phyloP scores from a whole-genome alignment of 345 rosid genomes.

The Eucalyptus microcorys region DNA sequence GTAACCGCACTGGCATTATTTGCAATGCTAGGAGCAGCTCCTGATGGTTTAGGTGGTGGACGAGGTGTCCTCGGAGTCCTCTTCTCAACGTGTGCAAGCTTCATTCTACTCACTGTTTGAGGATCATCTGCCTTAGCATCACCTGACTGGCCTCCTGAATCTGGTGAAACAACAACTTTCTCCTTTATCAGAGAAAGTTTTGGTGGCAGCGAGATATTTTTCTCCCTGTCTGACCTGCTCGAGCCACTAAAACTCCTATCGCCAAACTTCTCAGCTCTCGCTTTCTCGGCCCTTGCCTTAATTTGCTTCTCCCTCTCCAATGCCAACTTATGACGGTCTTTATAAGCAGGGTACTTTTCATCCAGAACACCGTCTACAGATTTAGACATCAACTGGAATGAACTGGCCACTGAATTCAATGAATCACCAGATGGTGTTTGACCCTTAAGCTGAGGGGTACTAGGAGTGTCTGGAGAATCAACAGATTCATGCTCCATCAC shows the following conservation, averaged over 20 bases:
- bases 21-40: constrained; percentile 16
- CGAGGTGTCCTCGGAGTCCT: constrained; percentile 78
- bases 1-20: constrained; percentile 12
- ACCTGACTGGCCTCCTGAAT: constrained; percentile 35
- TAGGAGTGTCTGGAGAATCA: constrained; percentile 48
- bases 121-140: constrained; percentile 43
- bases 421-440: constrained; percentile 38
- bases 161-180: constrained; percentile 23
- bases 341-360: constrained; percentile 88
- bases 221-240: not conserved
- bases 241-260: not conserved
- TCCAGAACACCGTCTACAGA: constrained; percentile 65
- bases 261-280: constrained; percentile 62
- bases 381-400: constrained; percentile 88
- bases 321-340: constrained; percentile 87
- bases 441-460: constrained; percentile 44
- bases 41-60: constrained; percentile 74
- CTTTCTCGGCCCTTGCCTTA: constrained; percentile 74
- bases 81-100: constrained; percentile 66
- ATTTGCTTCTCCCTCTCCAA: constrained; percentile 81
- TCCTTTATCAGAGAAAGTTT: constrained; percentile 76
- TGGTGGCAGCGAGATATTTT: constrained; percentile 36
- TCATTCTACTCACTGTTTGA: constrained; percentile 48
- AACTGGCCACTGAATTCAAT: constrained; percentile 50
- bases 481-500: constrained; percentile 43